Base-by-base conservation (phyloP, 306 rosid species). In the Quercus variabilis region DNA sequence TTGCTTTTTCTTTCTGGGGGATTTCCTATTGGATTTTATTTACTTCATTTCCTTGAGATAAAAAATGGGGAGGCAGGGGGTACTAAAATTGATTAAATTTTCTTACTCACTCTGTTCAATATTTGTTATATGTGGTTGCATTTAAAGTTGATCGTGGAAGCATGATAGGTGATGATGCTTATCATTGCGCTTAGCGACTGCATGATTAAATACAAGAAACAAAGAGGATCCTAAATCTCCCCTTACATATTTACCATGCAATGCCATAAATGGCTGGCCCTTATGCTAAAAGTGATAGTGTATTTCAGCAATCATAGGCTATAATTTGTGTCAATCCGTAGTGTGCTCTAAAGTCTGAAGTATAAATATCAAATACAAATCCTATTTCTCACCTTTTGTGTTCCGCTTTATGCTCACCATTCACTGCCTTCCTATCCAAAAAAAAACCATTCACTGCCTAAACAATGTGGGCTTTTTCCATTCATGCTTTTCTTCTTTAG, bases 51-150 rank as follows among this genome's bases (percentile, higher is more conserved):
- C n/a, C 19, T 82, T 71, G 30, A 38, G 63, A 62, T 71, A 63
- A 55, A 38, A 55, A 63, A 20, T 21, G n/a, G 46, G 46, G 46
- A 41, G 46, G 46, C 46, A 41, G 46, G 46, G 46, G 46, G 17
- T 59, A 59, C 23, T 21, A 23, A 59, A 59, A 59, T 4, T 9
- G 60, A 55, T 75, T 6, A 6, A 17, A 74, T 35, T 49, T 49
- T 57, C 73, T 69, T 55, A 33, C 58, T 80, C 59, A 41, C 11
- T 74, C 41, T 46, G 76, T 69, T 19, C 51, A 69, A 51, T 14
- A 35, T 18, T 4, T 18, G 15, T 23, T 31, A 10, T 8, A 9
- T 33, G 46, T 33, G 26, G 25, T 33, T 31, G 51, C 1, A 9
- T 35, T 67, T 67, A 20, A 67, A 8, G 26, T 35, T 19, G 17